Base-by-base conservation (phyloP, 495 filamentous ascomycete species). In the Penicillium fimorum region DNA sequence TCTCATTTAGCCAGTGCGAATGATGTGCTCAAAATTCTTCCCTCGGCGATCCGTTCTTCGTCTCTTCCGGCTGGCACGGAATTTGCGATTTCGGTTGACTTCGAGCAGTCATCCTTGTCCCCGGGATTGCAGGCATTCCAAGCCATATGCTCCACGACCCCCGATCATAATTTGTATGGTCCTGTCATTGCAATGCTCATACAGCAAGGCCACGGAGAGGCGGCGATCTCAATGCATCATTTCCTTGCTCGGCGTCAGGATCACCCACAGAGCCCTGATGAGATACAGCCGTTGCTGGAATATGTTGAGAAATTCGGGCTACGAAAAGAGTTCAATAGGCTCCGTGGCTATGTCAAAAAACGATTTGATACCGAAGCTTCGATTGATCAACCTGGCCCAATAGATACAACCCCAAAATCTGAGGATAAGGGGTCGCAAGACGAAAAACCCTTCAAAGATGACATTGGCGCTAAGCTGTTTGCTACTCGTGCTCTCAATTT, bases 391-490 rank as follows among this genome's bases (percentile, higher is more conserved):
- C 41, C 32, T 22, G 33, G 33, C n/a, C 20, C 46, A 24, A 32
- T 18, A 1, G 20, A 12, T 15, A 18, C 43, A 13, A 17, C 17
- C 15, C 27, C 18, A n/a, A 33, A 62, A 41, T 4, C 55, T 10
- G 25, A 52, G 15, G 32, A 20, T 20, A 53, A 62, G 18, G 4
- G 32, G 13, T 57, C 53, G 53, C 35, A 58, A 4, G 55, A 69
- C 38, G 66, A 67, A 12, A 74, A 65, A 38, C 65, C 61, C 1
- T 71, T 72, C 48, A 75, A 71, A 47, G 89, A 92, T 65, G 69
- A 74, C 3, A 76, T 91, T 46, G 87, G 85, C 17, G 87, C 89
- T 15, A 79, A 85, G 53, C 75, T 89, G 59, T 87, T 93, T 59
- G 88, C 88, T 5, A 92, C 89, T 17, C 80, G 70, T 20, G 80